Evolutionary conservation across 495 filamentous ascomycete genomes (phyloP), one percentile per base, ranked within the genome.

Genomic region (Hypoxylon crocopeplum): DNA sequence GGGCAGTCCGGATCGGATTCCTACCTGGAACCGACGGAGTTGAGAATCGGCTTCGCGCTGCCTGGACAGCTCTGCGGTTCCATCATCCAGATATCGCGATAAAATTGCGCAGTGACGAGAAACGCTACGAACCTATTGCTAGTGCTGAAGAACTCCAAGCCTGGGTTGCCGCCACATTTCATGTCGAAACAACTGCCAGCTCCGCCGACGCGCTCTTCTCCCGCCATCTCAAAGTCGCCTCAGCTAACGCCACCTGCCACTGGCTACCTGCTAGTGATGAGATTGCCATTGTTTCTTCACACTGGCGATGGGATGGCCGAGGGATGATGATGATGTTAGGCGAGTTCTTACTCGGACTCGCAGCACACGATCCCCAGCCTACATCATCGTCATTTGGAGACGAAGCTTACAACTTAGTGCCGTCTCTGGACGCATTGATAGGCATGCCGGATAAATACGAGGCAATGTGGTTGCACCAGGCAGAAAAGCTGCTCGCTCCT

Each of bases 261-360:
- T 46, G 51, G 51, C 12, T 55, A 13, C 51, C 51, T 37, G 38
- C 39, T 3, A 55, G 51, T 27, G 25, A 29, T 8, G 51, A 55
- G 40, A 11, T 55, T 13, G 51, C 22, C 5, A 45, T 55, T 3
- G 29, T 55, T 6, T 42, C 51, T 1, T 38, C 51, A 1, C 51
- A 55, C 19, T 46, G 51, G 51, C 39, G 27, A 1, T 46, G 51
- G 39, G 51, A 55, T n/a, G 51, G 51, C 2, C 40, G 51, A 6
- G 51, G 51, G 11, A 10, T 27, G 19, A 22, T 46, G 3, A 46
- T 55, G 51, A 46, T 46, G 19, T 15, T 55, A 33, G 39, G 46
- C 15, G 15, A 30, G 7, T 55, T 45, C 21, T 6, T 55, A n/a
- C 7, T 10, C 5, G 15, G 12, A 2, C 30, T 55, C 10, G 20